Evolutionary conservation across 345 rosid species (phyloP).

Genomic region (Sonneratia caseolaris): DNA sequence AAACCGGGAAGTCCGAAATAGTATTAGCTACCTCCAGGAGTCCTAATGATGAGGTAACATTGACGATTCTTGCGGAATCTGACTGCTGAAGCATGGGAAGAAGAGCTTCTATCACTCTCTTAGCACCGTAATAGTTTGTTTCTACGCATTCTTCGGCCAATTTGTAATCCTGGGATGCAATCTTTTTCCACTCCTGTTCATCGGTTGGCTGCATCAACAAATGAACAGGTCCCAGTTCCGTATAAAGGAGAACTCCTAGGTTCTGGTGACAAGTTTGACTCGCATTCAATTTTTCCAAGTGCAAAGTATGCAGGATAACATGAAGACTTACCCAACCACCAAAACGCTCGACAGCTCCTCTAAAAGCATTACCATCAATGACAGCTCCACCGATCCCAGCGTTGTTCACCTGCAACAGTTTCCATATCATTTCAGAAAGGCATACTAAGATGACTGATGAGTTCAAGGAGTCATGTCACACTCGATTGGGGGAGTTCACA

Average conservation of each 20-base stretch:
- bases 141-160: too few relatives aligned
- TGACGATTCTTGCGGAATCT: background rate
- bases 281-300: background rate
- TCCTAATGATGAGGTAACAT: background rate
- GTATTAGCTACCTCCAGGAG: slow-evolving; percentile 16
- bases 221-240: background rate
- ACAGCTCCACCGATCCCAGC: slow-evolving; percentile 19
- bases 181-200: slow-evolving; percentile 14
- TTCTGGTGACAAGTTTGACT: background rate
- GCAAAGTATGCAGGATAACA: background rate
- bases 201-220: slow-evolving; percentile 11
- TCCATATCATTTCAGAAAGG: background rate
- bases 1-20: background rate
- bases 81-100: too few relatives aligned
- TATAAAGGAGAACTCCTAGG: background rate
- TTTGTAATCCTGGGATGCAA: background rate
- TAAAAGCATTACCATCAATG: slow-evolving; percentile 11
- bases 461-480: background rate
- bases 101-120: too few relatives aligned
- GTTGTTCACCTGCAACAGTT: slow-evolving; percentile 32
- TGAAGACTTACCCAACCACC: slow-evolving; percentile 10
- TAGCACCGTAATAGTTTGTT: too few relatives aligned
- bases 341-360: slow-evolving; percentile 6
- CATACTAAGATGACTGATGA: background rate
- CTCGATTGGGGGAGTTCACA: background rate